A percentile compares a stretch with the other conserved stretches of the same genome.
Conservation (phyloP, 805 yeast species). For the Saccharomycopsis capsularis region DNA sequence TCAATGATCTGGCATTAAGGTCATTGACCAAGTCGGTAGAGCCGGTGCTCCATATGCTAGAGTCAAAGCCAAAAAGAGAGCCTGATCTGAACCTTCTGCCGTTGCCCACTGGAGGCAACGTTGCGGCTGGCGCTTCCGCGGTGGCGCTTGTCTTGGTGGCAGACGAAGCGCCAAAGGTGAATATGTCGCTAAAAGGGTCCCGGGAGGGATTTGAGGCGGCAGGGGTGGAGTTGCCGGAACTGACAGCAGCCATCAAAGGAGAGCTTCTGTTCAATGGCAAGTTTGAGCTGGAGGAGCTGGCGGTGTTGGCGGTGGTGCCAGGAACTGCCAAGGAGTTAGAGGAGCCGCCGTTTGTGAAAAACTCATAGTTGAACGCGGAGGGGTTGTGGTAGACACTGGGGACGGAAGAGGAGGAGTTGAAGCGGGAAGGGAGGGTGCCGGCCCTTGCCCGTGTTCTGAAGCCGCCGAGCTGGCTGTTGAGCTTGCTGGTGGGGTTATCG, state of each 20-base stretch:
- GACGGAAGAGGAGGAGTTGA: slow-evolving; percentile 29
- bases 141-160: slow-evolving; percentile 25
- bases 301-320: slow-evolving; percentile 22
- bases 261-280: slow-evolving; percentile 21
- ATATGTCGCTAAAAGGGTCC: slow-evolving; percentile 17
- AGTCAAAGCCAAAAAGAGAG: slow-evolving; percentile 37
- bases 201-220: slow-evolving; percentile 6
- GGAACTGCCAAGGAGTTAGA: slow-evolving; percentile 22
- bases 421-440: slow-evolving; percentile 69
- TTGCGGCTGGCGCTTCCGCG: slow-evolving; percentile 17
- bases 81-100: slow-evolving; percentile 45
- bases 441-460: slow-evolving; percentile 60
- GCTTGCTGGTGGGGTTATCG: neutral
- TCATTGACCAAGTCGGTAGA: slow-evolving; percentile 23
- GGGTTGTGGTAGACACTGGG: slow-evolving; percentile 21
- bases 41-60: slow-evolving; percentile 50
- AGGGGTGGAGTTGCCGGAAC: slow-evolving; percentile 2
- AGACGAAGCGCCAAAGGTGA: slow-evolving; percentile 23
- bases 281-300: slow-evolving; percentile 23
- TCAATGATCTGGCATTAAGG: slow-evolving; percentile 13
- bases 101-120: slow-evolving; percentile 6
- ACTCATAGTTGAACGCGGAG: slow-evolving; percentile 24
- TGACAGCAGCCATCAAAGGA: slow-evolving; percentile 1
- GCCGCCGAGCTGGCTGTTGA: slow-evolving; percentile 31
- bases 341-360: slow-evolving; percentile 2